phyloP scores from a whole-genome alignment of 257 asterid species.

The Penstemon barbatus region DNA sequence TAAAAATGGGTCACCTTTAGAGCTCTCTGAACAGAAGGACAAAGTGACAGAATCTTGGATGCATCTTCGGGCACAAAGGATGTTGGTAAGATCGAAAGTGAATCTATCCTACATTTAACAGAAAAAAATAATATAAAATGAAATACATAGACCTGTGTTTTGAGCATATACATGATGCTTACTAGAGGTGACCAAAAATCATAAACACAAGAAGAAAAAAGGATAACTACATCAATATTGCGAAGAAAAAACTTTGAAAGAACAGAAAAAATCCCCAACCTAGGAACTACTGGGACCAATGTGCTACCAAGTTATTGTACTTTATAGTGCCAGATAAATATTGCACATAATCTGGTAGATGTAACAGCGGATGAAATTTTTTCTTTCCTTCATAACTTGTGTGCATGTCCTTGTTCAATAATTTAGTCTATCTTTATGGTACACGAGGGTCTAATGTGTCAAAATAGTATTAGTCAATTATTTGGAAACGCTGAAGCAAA shows the following conservation, averaged over 20 bases:
- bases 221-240: conserved; percentile 5
- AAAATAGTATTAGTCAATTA: neutral
- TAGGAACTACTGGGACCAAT: neutral
- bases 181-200: conserved; percentile 24
- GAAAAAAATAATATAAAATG: neutral
- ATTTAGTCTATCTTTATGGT: neutral
- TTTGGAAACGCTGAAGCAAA: neutral
- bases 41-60: conserved; percentile 72
- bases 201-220: conserved; percentile 12
- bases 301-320: neutral
- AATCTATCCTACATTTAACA: conserved; percentile 68
- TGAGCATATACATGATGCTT: conserved; percentile 16
- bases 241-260: neutral
- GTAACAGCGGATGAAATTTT: neutral
- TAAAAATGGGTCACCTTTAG: conserved; percentile 57
- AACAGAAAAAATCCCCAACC: conserved; percentile 5
- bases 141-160: neutral
- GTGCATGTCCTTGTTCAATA: conserved; percentile 1
- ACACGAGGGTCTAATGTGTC: neutral
- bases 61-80: conserved; percentile 87
- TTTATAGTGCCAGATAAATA: conserved; percentile 4
- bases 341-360: conserved; percentile 19
- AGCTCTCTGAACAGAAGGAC: conserved; percentile 78
- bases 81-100: conserved; percentile 80
- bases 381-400: conserved; percentile 13